phyloP scores from a whole-genome alignment of 192 early-diverging fungal genomes.

The Kickxella alabastrina region DNA sequence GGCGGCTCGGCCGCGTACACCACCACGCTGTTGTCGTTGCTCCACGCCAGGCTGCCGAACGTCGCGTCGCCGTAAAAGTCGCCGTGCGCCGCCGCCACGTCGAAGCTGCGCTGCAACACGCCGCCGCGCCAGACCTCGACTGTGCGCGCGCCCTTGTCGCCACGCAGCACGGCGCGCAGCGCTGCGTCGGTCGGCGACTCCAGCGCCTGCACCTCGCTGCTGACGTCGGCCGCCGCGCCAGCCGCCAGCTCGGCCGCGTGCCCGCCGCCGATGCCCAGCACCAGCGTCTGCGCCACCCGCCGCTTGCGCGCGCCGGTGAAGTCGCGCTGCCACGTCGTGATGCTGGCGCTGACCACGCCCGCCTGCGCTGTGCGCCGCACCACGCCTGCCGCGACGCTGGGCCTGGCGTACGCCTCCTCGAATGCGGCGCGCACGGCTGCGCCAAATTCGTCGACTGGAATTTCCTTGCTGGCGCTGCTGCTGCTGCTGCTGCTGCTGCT shows the following conservation, averaged over 20 bases:
- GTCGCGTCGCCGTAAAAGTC: conserved; percentile 67
- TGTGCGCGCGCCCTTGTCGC: conserved; percentile 31
- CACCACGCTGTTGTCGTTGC: conserved; percentile 51
- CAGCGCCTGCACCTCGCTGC: conserved; percentile 20
- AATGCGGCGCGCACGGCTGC: too few species aligned
- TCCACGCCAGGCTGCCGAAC: conserved; percentile 66
- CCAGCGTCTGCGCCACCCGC: conserved; percentile 35
- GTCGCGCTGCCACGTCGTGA: conserved; percentile 51
- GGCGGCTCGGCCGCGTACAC: conserved; percentile 69
- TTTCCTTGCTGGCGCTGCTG: conserved; percentile 23
- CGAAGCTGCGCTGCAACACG: conserved; percentile 53
- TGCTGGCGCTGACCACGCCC: conserved; percentile 24
- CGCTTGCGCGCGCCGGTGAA: conserved; percentile 54
- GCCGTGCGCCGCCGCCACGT: conserved; percentile 65
- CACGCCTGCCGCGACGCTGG: conserved; percentile 9
- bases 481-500: conserved; percentile 17
- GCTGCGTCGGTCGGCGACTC: conserved; percentile 36
- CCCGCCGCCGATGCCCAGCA: conserved; percentile 24
- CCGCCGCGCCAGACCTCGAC: conserved; percentile 62
- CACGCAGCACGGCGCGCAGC: conserved; percentile 45
- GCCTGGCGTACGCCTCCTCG: conserved; percentile 24
- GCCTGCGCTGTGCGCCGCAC: conserved; percentile 7
- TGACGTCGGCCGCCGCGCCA: conserved; percentile 31
- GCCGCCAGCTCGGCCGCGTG: conserved; percentile 21
- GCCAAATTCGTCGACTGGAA: conserved; percentile 23